Conservation (phyloP, 805 yeast genomes). For the Vanderwaltozyma tropicalis region DNA sequence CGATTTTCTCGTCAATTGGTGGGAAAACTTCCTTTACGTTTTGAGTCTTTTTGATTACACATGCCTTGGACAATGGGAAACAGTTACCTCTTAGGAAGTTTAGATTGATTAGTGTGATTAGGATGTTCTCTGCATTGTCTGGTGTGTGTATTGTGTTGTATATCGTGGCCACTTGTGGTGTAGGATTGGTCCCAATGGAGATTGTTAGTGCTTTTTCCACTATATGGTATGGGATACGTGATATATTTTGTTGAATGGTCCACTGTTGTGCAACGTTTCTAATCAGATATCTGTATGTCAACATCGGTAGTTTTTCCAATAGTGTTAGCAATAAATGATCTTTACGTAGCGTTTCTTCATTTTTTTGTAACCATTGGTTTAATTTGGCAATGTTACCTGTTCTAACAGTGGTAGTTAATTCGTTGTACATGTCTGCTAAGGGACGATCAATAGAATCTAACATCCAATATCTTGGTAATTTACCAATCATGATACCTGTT, state of each 20-base stretch:
- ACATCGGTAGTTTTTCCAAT: conserved; percentile 33
- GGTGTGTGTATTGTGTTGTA: conserved; percentile 18
- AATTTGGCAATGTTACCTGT: conserved; percentile 35
- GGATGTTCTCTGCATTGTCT: conserved; percentile 20
- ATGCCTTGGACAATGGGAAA: conserved; percentile 21
- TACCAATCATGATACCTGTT: conserved; percentile 44
- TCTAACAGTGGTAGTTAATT: conserved; percentile 31
- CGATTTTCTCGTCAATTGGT: conserved; percentile 17
- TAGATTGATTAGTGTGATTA: conserved; percentile 23
- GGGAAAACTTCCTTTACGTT: conserved; percentile 22
- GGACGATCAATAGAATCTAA: conserved; percentile 17
- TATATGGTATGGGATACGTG: conserved; percentile 21
- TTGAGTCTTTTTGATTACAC: conserved; percentile 23
- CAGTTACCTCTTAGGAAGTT: conserved; percentile 27
- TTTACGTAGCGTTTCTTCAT: conserved; percentile 25
- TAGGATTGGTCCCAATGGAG: conserved; percentile 11
- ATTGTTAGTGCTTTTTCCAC: conserved; percentile 11
- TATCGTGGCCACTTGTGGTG: conserved; percentile 6
- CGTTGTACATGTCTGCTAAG: conserved; percentile 29
- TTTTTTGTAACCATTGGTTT: conserved; percentile 23
- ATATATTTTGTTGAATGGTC: conserved; percentile 12
- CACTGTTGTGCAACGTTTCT: conserved; percentile 12
- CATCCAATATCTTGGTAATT: conserved; percentile 33
- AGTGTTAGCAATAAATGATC: conserved; percentile 29
- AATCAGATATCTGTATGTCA: conserved; percentile 33